Evolutionary conservation across 345 rosid genomes (phyloP).

Genomic region (Camelina neglecta): DNA sequence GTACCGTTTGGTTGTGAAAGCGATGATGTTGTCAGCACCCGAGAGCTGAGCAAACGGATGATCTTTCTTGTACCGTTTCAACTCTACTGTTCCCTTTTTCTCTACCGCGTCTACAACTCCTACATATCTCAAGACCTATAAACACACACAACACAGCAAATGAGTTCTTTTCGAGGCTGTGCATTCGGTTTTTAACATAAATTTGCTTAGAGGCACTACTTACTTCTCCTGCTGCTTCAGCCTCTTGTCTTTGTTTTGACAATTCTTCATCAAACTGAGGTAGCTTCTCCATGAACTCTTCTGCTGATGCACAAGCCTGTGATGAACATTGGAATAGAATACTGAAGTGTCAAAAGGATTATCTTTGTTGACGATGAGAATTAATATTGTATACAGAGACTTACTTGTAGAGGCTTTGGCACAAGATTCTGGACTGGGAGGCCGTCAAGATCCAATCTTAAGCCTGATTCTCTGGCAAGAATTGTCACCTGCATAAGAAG

Average conservation of each 20-base stretch:
- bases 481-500: slow-evolving; percentile 72
- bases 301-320: slow-evolving; percentile 79
- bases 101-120: slow-evolving; percentile 81
- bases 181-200: slow-evolving; percentile 7
- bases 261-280: slow-evolving; percentile 76
- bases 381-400: slow-evolving; percentile 31
- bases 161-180: slow-evolving; percentile 14
- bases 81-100: slow-evolving; percentile 69
- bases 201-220: slow-evolving; percentile 45
- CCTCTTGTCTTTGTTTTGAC: slow-evolving; percentile 71
- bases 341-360: slow-evolving; percentile 7
- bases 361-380: not conserved
- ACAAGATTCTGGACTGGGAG: slow-evolving; percentile 84
- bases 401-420: slow-evolving; percentile 86
- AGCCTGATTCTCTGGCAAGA: slow-evolving; percentile 96
- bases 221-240: slow-evolving; percentile 87
- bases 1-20: slow-evolving; percentile 91
- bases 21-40: slow-evolving; percentile 94
- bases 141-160: slow-evolving; percentile 19
- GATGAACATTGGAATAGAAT: slow-evolving; percentile 28
- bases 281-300: slow-evolving; percentile 80
- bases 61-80: slow-evolving; percentile 77
- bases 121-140: slow-evolving; percentile 87
- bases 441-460: slow-evolving; percentile 86
- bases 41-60: slow-evolving; percentile 95